phyloP scores from a whole-genome alignment of 768 basidiomycete species.

The Rickenella mellea region DNA sequence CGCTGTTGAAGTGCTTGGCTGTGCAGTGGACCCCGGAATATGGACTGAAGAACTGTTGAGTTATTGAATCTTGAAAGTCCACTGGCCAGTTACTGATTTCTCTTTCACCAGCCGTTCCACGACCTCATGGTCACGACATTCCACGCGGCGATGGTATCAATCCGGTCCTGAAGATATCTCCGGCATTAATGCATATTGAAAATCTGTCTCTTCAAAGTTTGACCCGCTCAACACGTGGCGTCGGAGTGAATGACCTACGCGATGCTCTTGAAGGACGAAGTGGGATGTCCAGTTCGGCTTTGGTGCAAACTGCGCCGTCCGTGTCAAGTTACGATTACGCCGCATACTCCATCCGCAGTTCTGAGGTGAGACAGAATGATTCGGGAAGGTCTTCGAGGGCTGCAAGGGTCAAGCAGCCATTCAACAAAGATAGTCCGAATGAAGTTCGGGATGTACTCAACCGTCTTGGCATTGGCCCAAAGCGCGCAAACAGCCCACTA shows the following conservation, averaged over 20 bases:
- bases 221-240: slow-evolving; percentile 64
- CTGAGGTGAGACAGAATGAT: no score
- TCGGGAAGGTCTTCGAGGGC: slow-evolving; percentile 2
- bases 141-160: slow-evolving; percentile 61
- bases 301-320: slow-evolving; percentile 54
- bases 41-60: slow-evolving; percentile 71
- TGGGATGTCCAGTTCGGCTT: slow-evolving; percentile 70
- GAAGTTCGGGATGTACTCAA: slow-evolving; percentile 79
- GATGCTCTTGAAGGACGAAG: slow-evolving; percentile 83
- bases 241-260: slow-evolving; percentile 81
- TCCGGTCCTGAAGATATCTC: slow-evolving; percentile 72
- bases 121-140: slow-evolving; percentile 40
- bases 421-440: slow-evolving; percentile 29
- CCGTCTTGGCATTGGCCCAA: slow-evolving; percentile 75
- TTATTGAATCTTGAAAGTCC: slow-evolving; percentile 14
- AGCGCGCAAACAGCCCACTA: slow-evolving; percentile 45
- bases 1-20: slow-evolving; percentile 44
- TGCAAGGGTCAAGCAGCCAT: slow-evolving; percentile 3
- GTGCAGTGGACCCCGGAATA: slow-evolving; percentile 63
- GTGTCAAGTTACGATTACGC: slow-evolving; percentile 69
- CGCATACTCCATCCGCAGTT: no score
- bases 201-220: slow-evolving; percentile 84
- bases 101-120: slow-evolving; percentile 41
- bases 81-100: not conserved
- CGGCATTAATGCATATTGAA: slow-evolving; percentile 83